Base-by-base conservation (phyloP, 352 stramenopile species). In the Phytophthora sp. region DNA sequence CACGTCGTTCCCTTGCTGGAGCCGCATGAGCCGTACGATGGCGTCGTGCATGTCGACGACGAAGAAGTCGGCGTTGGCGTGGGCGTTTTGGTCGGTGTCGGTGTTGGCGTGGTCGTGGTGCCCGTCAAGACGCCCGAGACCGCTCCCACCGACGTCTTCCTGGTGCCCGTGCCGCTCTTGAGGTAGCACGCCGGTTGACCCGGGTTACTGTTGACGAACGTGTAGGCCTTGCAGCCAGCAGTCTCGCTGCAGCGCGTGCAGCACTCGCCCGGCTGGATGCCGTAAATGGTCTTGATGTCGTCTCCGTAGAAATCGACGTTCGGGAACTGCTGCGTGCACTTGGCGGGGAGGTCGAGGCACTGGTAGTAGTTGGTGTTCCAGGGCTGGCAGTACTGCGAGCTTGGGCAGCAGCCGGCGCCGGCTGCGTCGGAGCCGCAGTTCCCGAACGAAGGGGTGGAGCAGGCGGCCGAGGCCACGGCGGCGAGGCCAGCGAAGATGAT, bases 141-240 rank as follows among this genome's bases (percentile, higher is more conserved):
- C 9, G 62, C 66, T n/a, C 71, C 71, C n/a, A 62, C 38, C 34
- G 43, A 52, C 9, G 30, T n/a, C 17, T 43, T 37, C 38, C 27
- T 15, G 10, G 24, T 60, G 15, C 57, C 64, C 4, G 53, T 34
- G 21, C 52, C 53, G 20, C 54, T 72, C 69, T 81, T 81, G 31
- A 81, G 56, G 62, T 78, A 78, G 43, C 72, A 81, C 20, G 61
- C 69, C 1, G 72, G 53, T 30, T 63, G 35, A 34, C 56, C 41
- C 10, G 67, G 61, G 20, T 76, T 76, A 42, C 35, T 49, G 30
- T 74, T 74, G 12, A 74, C 59, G 42, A 69, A 74, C n/a, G 65
- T 74, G 54, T 69, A 74, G 18, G 54, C 61, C 23, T 38, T 28
- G 27, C 61, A 70, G 18, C 57, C 57, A 11, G 42, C 4, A 8